Conservation (phyloP, 2,329 filamentous ascomycete genomes). For the Hypoxylon rubiginosum region DNA sequence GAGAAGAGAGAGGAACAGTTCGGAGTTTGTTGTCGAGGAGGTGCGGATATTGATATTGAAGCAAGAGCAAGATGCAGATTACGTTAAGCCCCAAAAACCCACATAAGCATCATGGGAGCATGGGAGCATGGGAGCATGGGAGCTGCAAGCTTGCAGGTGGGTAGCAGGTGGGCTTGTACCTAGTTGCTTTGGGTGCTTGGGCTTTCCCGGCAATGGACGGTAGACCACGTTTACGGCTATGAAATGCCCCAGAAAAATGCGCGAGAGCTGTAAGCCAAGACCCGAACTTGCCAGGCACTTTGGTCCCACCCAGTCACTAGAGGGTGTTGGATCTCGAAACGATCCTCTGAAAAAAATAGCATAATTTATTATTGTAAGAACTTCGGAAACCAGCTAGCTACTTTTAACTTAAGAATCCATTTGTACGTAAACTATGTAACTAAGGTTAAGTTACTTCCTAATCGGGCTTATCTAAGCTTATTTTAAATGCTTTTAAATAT, state of each 20-base stretch:
- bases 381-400: no score
- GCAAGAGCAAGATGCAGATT: slow-evolving; percentile 26
- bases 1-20: neutral
- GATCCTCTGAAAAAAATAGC: no score
- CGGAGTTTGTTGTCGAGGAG: slow-evolving; percentile 11
- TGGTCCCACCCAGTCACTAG: slow-evolving; percentile 21
- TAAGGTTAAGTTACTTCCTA: no score
- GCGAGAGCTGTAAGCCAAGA: slow-evolving; percentile 32
- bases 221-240: slow-evolving; percentile 8
- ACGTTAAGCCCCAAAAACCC: slow-evolving; percentile 28
- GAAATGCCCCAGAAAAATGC: slow-evolving; percentile 34
- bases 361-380: no score
- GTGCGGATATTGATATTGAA: neutral
- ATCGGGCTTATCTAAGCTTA: no score
- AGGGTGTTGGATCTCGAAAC: no score
- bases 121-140: slow-evolving; percentile 8
- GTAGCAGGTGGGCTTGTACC: neutral
- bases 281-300: slow-evolving; percentile 21
- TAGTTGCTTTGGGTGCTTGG: neutral
- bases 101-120: slow-evolving; percentile 30
- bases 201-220: slow-evolving; percentile 30
- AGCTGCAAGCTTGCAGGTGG: neutral
- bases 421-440: no score
- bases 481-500: no score
- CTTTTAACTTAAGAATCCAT: no score